Evolutionary conservation across 805 yeast genomes (phyloP).

Genomic region (Starmerella potacharoeniae): DNA sequence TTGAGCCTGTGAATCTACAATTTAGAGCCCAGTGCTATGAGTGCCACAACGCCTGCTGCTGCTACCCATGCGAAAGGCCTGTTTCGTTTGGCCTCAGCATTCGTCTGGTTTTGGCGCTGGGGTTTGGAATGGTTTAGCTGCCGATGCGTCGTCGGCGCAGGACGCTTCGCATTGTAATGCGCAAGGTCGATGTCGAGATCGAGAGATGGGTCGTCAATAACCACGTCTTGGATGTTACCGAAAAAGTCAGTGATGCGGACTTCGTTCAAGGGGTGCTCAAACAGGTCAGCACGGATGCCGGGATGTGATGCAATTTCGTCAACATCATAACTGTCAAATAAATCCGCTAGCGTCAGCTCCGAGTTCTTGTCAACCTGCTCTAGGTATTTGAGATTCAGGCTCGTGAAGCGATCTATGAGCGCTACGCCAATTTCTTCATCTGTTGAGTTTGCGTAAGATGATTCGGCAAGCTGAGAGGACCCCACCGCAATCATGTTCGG

Average conservation of each 20-base stretch:
- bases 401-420: conserved; percentile 92
- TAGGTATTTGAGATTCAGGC: conserved; percentile 75
- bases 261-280: conserved; percentile 49
- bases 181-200: conserved; percentile 8
- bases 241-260: conserved; percentile 86
- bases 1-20: neutral
- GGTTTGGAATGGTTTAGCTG: neutral
- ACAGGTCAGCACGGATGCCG: conserved; percentile 81
- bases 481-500: conserved; percentile 92
- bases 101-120: neutral
- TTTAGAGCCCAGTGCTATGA: neutral
- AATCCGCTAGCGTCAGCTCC: conserved; percentile 61
- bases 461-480: conserved; percentile 74
- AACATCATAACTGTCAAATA: conserved; percentile 73
- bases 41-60: neutral
- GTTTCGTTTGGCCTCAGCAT: neutral
- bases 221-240: conserved; percentile 77
- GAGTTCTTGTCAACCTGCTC: conserved; percentile 74
- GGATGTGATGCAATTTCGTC: conserved; percentile 84
- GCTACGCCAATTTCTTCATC: conserved; percentile 96
- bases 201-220: conserved; percentile 45
- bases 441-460: conserved; percentile 90
- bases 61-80: neutral
- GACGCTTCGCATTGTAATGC: conserved; percentile 26
- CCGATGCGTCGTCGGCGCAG: neutral